Percentiles rank a stretch among this genome's conserved stretches.
These are phyloP conservation scores for Aureobasidium leucospermi DNA, from an alignment of 2,329 filamentous ascomycete genomes.

Conservation along the genomic window DNA sequence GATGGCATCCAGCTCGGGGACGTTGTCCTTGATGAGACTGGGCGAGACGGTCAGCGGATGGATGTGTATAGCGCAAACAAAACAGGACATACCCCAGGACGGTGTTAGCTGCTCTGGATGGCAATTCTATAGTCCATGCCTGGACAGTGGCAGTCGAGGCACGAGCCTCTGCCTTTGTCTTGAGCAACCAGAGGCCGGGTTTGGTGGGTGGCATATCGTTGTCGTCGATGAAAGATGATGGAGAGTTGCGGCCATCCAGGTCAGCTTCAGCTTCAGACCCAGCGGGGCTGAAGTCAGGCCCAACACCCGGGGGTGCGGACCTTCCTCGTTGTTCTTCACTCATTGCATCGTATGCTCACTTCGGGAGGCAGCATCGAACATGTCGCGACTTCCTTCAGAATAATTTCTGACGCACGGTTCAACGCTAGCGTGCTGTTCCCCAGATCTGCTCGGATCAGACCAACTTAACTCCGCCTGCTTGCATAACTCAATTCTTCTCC, in stretches of 20 bases:
- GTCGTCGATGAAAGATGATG: conserved; percentile 16
- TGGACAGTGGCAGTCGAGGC: conserved; percentile 45
- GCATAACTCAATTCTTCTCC: conserved; percentile 6
- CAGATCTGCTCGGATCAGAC: conserved; percentile 1
- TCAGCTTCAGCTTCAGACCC: neutral
- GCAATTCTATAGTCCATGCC: conserved; percentile 65
- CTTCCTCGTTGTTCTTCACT: conserved; percentile 14
- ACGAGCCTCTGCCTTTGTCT: conserved; percentile 44
- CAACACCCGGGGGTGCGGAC: conserved; percentile 13
- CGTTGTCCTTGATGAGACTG: conserved; percentile 39
- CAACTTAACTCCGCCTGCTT: neutral
- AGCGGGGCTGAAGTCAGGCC: conserved; percentile 9
- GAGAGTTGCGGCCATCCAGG: neutral
- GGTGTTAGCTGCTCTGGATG: conserved; percentile 62
- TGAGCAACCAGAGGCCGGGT: conserved; percentile 33
- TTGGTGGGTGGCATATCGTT: conserved; percentile 13
- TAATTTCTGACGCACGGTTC: conserved; percentile 10
- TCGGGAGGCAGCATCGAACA: neutral
- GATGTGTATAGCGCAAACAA: neutral
- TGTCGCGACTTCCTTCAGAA: conserved; percentile 3
- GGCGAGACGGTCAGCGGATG: conserved; percentile 1
- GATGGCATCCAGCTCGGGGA: conserved; percentile 36
- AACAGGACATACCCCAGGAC: conserved; percentile 58
- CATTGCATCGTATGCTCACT: conserved; percentile 3
- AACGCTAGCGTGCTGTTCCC: conserved; percentile 6